These are phyloP conservation scores for Thraustotheca clavata DNA, from an alignment of 352 stramenopile genomes.

Conservation along the genomic window DNA sequence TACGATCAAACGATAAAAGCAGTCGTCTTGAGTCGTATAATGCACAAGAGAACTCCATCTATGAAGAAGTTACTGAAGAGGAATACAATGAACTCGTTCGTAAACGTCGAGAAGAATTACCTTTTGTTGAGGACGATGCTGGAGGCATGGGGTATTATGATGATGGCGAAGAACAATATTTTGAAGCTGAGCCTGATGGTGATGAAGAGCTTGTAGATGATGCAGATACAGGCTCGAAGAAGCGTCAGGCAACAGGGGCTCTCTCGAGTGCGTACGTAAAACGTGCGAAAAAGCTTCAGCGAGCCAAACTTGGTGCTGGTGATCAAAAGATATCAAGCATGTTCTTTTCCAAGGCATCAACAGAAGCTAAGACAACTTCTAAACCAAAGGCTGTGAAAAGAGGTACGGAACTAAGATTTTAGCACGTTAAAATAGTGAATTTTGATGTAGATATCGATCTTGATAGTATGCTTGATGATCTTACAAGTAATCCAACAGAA, in stretches of 20 bases:
- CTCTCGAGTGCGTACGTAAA: slow-evolving; percentile 68
- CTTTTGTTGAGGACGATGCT: slow-evolving; percentile 83
- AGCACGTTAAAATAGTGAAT: not conserved
- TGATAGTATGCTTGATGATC: slow-evolving; percentile 77
- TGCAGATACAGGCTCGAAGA: slow-evolving; percentile 28
- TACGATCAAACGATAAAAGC: slow-evolving; percentile 33
- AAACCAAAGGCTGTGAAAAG: slow-evolving; percentile 32
- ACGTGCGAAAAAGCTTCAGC: slow-evolving; percentile 75
- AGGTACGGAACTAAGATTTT: slow-evolving; percentile 17
- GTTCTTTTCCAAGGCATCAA: slow-evolving; percentile 57
- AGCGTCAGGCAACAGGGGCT: slow-evolving; percentile 67
- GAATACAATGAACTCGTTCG: slow-evolving; percentile 81
- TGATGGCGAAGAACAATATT: slow-evolving; percentile 84
- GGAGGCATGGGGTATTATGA: slow-evolving; percentile 83
- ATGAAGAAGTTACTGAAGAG: slow-evolving; percentile 75
- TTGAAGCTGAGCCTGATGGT: slow-evolving; percentile 59
- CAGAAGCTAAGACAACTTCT: slow-evolving; percentile 22
- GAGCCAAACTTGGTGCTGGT: slow-evolving; percentile 59
- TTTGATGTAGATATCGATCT: slow-evolving; percentile 61
- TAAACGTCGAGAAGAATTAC: slow-evolving; percentile 60
- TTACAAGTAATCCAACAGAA: slow-evolving; percentile 76
- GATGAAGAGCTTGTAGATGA: slow-evolving; percentile 32
- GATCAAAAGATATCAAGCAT: slow-evolving; percentile 87
- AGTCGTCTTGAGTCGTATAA: slow-evolving; percentile 68
- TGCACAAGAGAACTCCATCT: slow-evolving; percentile 67